Conservation (phyloP, 306 rosid genomes). For the Dalbergia cultrata region DNA sequence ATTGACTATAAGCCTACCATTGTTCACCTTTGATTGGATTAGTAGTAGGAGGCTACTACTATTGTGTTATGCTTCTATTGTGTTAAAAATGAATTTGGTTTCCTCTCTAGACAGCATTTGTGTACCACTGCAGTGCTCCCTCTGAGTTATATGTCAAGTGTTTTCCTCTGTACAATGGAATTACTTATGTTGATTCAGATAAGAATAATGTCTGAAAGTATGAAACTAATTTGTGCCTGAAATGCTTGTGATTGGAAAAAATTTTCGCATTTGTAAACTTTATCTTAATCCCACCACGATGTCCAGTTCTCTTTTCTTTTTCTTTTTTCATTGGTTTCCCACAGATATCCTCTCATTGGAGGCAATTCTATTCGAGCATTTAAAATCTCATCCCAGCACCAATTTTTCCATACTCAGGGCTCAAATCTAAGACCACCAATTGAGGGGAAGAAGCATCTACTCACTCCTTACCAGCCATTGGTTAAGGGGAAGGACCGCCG, state of each 20-base stretch:
- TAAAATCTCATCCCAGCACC: too few relatives aligned
- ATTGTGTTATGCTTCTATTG: not conserved
- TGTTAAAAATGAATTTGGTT: slow-evolving; percentile 21
- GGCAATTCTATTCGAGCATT: too few relatives aligned
- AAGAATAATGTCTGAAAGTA: not conserved
- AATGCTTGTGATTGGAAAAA: not conserved
- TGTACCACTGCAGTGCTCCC: slow-evolving; percentile 5
- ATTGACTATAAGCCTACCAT: slow-evolving; percentile 78
- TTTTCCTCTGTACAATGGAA: not conserved
- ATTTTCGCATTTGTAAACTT: not conserved
- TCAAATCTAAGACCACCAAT: too few relatives aligned
- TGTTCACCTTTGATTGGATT: slow-evolving; percentile 39
- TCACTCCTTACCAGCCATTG: too few relatives aligned
- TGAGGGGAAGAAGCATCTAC: too few relatives aligned
- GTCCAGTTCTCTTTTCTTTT: too few relatives aligned
- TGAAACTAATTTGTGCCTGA: not conserved
- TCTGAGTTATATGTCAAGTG: not conserved
- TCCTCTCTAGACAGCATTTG: slow-evolving; percentile 5
- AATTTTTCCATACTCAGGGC: too few relatives aligned
- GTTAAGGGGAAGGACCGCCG: too few relatives aligned
- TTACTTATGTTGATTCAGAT: slow-evolving; percentile 14
- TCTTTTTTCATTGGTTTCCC: too few relatives aligned
- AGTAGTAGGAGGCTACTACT: not conserved
- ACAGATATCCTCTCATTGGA: too few relatives aligned
- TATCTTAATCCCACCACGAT: not conserved